A percentile compares a stretch with the other conserved stretches of the same genome.
These are phyloP conservation scores for Catunica adiposa DNA, from an alignment of 2,329 filamentous ascomycete species.

Conservation along the genomic window DNA sequence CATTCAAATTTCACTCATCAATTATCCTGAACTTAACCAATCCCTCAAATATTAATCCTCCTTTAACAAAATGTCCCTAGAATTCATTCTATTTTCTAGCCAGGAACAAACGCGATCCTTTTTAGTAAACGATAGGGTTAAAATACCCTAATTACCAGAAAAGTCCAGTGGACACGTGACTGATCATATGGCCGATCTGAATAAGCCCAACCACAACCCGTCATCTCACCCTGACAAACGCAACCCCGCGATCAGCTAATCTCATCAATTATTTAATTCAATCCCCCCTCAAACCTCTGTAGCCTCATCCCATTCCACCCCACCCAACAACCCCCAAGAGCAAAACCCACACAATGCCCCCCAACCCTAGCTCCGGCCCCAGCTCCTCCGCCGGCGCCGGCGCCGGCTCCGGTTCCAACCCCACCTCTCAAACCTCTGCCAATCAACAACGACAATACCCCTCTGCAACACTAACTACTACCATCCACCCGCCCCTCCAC, in stretches of 20 bases:
- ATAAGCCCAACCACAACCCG: too few relatives aligned
- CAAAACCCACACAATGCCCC: neutral
- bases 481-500: neutral
- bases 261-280: too few relatives aligned
- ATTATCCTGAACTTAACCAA: neutral
- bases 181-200: too few relatives aligned
- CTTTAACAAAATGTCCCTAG: neutral
- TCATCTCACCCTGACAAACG: neutral
- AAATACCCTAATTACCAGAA: neutral
- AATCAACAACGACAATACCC: conserved; percentile 4
- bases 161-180: neutral
- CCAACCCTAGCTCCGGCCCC: neutral
- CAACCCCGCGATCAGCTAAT: too few relatives aligned
- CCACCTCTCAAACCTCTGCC: conserved; percentile 1
- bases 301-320: neutral
- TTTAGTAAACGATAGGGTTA: neutral
- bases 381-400: conserved; percentile 1
- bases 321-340: neutral
- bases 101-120: neutral
- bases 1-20: neutral
- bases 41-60: neutral
- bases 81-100: neutral
- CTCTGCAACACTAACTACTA: neutral
- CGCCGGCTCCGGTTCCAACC: neutral
- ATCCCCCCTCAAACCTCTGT: neutral